Evolutionary conservation across 495 filamentous ascomycete genomes (phyloP).

Genomic region (Thozetella sp.): DNA sequence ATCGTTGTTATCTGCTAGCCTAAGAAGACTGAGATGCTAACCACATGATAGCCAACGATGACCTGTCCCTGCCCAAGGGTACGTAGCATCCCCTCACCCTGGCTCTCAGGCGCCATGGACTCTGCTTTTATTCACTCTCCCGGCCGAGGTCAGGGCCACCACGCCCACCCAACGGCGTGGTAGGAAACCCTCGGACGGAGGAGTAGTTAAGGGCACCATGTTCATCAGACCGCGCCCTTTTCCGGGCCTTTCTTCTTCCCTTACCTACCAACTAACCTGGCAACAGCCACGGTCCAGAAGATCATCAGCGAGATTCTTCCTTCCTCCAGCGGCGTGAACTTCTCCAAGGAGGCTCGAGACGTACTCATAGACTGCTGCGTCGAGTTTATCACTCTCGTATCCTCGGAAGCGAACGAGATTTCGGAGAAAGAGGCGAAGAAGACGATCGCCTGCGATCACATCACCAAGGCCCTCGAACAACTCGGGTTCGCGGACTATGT

Average conservation of each 20-base stretch:
- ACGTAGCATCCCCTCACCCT: conserved; percentile 19
- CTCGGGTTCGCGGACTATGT: conserved; percentile 93
- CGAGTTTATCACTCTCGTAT: conserved; percentile 97
- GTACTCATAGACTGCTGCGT: conserved; percentile 98
- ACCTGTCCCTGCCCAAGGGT: conserved; percentile 95
- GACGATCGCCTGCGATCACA: conserved; percentile 96
- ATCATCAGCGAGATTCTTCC: conserved; percentile 94
- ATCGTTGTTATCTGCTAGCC: neutral
- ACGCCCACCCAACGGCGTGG: too few relatives aligned
- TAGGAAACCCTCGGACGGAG: too few relatives aligned
- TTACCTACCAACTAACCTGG: conserved; percentile 11
- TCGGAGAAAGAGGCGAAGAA: conserved; percentile 98
- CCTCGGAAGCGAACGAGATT: conserved; percentile 97
- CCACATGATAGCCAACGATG: conserved; percentile 71
- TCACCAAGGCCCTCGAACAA: conserved; percentile 86
- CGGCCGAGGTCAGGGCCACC: too few relatives aligned
- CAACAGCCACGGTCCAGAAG: conserved; percentile 90
- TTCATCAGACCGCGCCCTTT: too few relatives aligned
- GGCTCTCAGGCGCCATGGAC: neutral
- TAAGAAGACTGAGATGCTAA: conserved; percentile 15
- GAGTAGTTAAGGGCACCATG: too few relatives aligned
- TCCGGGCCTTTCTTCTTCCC: conserved; percentile 4
- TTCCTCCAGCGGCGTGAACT: conserved; percentile 61
- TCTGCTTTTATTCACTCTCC: too few relatives aligned
- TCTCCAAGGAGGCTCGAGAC: conserved; percentile 92